These are phyloP conservation scores for Brassica napus DNA, from an alignment of 345 rosid species.

Conservation along the genomic window DNA sequence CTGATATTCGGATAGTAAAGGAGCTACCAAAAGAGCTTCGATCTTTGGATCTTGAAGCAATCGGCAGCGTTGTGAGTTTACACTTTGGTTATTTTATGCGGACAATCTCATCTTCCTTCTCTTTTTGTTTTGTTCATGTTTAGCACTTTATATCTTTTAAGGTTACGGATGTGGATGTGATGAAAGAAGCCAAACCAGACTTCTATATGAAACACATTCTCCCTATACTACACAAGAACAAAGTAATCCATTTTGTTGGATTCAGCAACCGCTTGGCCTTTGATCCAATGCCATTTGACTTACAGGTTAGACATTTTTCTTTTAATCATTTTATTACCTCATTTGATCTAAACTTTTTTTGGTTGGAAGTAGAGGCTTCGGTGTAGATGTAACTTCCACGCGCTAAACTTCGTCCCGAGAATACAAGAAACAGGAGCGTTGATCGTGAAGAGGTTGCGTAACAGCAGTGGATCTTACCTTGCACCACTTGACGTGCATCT, in stretches of 20 bases:
- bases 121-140: constrained; percentile 15
- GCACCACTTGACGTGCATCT: constrained; percentile 72
- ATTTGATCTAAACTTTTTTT: neutral
- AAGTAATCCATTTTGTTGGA: constrained; percentile 84
- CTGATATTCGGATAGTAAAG: constrained; percentile 82
- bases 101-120: constrained; percentile 15
- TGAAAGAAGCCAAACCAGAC: constrained; percentile 79
- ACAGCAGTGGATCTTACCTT: constrained; percentile 36
- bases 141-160: constrained; percentile 36
- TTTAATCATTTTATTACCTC: neutral
- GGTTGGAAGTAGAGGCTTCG: constrained; percentile 82
- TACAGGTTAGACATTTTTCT: constrained; percentile 60
- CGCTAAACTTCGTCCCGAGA: constrained; percentile 66
- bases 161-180: constrained; percentile 71
- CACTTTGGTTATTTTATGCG: neutral
- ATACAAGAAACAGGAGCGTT: constrained; percentile 85
- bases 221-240: constrained; percentile 66
- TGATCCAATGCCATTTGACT: constrained; percentile 77
- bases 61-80: constrained; percentile 80
- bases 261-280: constrained; percentile 95
- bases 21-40: constrained; percentile 69
- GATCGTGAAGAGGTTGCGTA: constrained; percentile 69
- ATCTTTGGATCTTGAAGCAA: constrained; percentile 83
- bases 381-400: constrained; percentile 95
- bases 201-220: constrained; percentile 74